phyloP scores from a whole-genome alignment of 1,284 basidiomycete genomes.

The Austroboletus niveus region DNA sequence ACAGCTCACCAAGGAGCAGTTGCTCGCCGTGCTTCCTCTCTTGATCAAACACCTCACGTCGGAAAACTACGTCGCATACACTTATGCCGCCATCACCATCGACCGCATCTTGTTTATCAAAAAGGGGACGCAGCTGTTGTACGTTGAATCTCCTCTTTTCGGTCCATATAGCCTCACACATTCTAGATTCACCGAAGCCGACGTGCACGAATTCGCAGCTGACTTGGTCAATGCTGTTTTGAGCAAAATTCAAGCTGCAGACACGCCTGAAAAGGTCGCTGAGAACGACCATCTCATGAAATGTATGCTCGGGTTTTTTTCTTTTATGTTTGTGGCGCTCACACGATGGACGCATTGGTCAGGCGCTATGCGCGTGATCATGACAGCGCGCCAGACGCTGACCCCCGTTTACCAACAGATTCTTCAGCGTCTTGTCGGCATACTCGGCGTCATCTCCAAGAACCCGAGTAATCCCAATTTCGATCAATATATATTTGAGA shows the following conservation, averaged over 20 bases:
- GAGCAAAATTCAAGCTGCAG: constrained; percentile 78
- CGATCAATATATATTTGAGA: constrained; percentile 97
- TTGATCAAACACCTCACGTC: constrained; percentile 84
- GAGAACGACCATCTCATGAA: constrained; percentile 99
- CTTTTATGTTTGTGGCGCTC: constrained; percentile 1
- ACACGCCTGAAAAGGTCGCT: constrained; percentile 89
- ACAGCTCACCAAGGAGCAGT: constrained; percentile 91
- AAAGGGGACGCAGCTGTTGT: constrained; percentile 68
- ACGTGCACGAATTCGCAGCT: constrained; percentile 82
- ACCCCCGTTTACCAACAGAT: constrained; percentile 67
- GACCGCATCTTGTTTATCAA: constrained; percentile 90
- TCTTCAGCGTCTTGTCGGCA: constrained; percentile 74
- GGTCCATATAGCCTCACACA: neutral
- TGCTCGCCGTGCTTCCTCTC: constrained; percentile 87
- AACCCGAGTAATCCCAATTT: constrained; percentile 98
- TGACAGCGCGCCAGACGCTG: constrained; percentile 82
- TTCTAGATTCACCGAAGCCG: constrained; percentile 77
- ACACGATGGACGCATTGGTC: constrained; percentile 1
- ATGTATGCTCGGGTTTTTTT: constrained; percentile 52
- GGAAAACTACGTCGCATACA: constrained; percentile 82
- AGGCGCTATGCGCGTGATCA: constrained; percentile 93
- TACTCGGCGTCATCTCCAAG: constrained; percentile 86
- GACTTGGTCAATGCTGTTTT: constrained; percentile 78
- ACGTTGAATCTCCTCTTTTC: constrained; percentile 25
- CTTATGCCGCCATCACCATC: constrained; percentile 89